Evolutionary conservation across 2,329 filamentous ascomycete species (phyloP).

Genomic region (Colletotrichum limetticola): DNA sequence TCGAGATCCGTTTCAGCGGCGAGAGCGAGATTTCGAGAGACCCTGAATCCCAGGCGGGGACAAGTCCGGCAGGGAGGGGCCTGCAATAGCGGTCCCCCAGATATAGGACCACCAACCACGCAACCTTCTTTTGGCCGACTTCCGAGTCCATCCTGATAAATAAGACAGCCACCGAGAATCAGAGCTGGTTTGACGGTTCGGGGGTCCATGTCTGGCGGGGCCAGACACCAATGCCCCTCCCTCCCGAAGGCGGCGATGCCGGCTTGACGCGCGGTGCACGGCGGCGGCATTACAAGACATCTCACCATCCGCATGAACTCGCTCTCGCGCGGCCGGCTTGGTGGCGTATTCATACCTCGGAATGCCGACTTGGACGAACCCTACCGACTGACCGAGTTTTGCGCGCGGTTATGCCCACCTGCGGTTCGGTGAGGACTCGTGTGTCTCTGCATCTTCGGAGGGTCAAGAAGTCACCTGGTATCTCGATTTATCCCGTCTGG

Average conservation of each 20-base stretch:
- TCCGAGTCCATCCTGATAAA: background rate
- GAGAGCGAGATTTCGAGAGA: conserved; percentile 1
- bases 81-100: conserved; percentile 5
- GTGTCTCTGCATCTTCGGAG: background rate
- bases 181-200: background rate
- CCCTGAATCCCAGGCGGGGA: background rate
- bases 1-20: conserved; percentile 28
- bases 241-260: conserved; percentile 15
- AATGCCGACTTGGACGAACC: background rate
- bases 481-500: background rate
- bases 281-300: conserved; percentile 16
- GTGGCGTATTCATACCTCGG: background rate
- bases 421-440: background rate
- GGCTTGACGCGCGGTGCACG: conserved; percentile 6
- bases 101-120: background rate
- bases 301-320: conserved; percentile 1
- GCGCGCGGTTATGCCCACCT: too few relatives aligned
- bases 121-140: conserved; percentile 1
- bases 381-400: background rate
- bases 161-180: background rate
- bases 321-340: background rate
- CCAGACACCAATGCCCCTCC: conserved; percentile 1
- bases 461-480: background rate
- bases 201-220: conserved; percentile 1
- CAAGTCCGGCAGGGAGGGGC: conserved; percentile 8